Evolutionary conservation across 2,329 filamentous ascomycete genomes (phyloP).

Genomic region (Botrytis sinoallii): DNA sequence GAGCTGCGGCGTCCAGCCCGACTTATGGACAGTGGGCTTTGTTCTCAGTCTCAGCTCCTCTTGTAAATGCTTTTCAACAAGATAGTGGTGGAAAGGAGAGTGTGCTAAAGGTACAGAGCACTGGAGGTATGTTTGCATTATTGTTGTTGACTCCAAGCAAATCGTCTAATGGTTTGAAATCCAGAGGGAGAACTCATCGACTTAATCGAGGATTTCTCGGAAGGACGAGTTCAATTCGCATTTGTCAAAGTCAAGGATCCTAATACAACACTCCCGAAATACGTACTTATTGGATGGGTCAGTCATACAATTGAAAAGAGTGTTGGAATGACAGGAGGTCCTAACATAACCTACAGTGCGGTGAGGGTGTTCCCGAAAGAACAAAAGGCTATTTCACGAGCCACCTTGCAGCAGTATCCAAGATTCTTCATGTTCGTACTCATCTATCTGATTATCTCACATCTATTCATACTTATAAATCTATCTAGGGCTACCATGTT

Average conservation of each 20-base stretch:
- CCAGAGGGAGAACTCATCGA: slow-evolving; percentile 87
- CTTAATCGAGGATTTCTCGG: slow-evolving; percentile 92
- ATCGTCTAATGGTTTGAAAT: slow-evolving; percentile 9
- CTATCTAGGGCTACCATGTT: slow-evolving; percentile 77
- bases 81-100: slow-evolving; percentile 85
- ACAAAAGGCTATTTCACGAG: slow-evolving; percentile 99
- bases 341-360: slow-evolving; percentile 58
- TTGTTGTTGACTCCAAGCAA: neutral
- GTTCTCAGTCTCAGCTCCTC: slow-evolving; percentile 87
- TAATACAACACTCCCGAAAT: slow-evolving; percentile 86
- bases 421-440: slow-evolving; percentile 71
- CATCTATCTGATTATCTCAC: neutral
- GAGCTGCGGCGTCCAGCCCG: slow-evolving; percentile 61
- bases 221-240: slow-evolving; percentile 94
- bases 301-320: slow-evolving; percentile 25
- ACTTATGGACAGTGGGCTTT: slow-evolving; percentile 92
- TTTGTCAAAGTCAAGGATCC: slow-evolving; percentile 96
- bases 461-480: slow-evolving; percentile 20
- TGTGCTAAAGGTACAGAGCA: slow-evolving; percentile 88
- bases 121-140: slow-evolving; percentile 60
- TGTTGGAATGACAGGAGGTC: neutral
- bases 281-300: slow-evolving; percentile 86
- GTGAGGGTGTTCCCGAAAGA: slow-evolving; percentile 94
- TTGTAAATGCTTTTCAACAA: slow-evolving; percentile 86
- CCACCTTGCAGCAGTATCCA: slow-evolving; percentile 83